Conservation (phyloP, 116 monocot genomes). For the Phalaenopsis hybrid region DNA sequence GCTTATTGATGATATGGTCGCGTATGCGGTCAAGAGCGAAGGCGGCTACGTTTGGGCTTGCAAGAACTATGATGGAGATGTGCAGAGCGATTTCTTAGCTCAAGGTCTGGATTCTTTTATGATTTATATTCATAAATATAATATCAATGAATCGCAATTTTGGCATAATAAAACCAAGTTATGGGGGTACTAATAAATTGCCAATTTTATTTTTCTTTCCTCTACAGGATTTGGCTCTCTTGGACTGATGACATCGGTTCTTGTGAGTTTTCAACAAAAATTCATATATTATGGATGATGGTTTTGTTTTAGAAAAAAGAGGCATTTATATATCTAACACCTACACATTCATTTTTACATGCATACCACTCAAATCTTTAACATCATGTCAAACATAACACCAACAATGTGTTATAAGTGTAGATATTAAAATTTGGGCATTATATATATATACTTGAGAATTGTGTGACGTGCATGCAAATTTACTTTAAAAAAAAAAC, state of each 20-base stretch:
- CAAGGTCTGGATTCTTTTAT: constrained; percentile 51
- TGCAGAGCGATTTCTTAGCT: constrained; percentile 98
- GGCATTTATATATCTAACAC: too few species aligned
- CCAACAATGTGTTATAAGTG: too few species aligned
- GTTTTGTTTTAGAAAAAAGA: too few species aligned
- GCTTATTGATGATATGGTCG: constrained; percentile 99
- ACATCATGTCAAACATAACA: too few species aligned
- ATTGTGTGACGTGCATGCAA: too few species aligned
- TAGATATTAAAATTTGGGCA: too few species aligned
- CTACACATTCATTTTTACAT: too few species aligned
- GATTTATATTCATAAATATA: not conserved
- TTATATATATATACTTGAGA: too few species aligned
- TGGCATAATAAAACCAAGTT: too few species aligned
- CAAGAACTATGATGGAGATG: constrained; percentile 99
- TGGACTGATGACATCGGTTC: constrained; percentile 82
- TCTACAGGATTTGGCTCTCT: constrained; percentile 84
- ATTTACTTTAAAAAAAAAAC: too few species aligned
- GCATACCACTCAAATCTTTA: too few species aligned
- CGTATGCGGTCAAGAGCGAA: constrained; percentile 96
- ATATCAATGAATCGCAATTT: not conserved
- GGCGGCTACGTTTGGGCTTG: constrained; percentile 98
- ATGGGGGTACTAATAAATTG: too few species aligned
- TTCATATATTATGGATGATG: not conserved
- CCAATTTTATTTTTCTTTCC: not conserved
- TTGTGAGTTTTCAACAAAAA: constrained; percentile 34